Percentiles rank a stretch among this genome's conserved stretches.
Conservation (phyloP, 1,284 basidiomycete species). For the Peniophora sp. region DNA sequence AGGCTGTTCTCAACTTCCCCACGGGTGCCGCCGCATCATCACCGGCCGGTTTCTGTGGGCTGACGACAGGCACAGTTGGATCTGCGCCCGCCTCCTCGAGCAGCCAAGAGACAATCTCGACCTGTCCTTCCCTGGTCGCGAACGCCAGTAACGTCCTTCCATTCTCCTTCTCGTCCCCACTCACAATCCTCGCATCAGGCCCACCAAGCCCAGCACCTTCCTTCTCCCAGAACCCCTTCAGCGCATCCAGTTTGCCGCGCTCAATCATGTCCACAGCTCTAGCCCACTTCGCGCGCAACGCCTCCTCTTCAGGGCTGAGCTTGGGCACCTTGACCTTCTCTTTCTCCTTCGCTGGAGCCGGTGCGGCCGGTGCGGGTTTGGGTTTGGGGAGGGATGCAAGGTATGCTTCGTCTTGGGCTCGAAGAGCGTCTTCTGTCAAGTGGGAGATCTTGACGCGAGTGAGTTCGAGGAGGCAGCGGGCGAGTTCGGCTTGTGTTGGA, state of each 20-base stretch:
- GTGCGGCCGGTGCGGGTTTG: constrained; percentile 35
- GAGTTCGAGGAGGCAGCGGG: constrained; percentile 84
- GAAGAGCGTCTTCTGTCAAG: constrained; percentile 79
- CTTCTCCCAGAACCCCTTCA: constrained; percentile 78
- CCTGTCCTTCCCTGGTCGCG: constrained; percentile 70
- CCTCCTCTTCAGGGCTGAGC: constrained; percentile 73
- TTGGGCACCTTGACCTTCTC: constrained; percentile 49
- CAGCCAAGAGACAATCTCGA: constrained; percentile 72
- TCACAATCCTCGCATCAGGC: constrained; percentile 43
- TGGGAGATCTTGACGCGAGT: constrained; percentile 82
- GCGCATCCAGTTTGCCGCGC: constrained; percentile 77
- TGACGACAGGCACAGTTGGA: constrained; percentile 64
- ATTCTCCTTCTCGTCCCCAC: constrained; percentile 44
- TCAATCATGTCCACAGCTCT: constrained; percentile 84
- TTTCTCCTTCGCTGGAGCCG: constrained; percentile 14
- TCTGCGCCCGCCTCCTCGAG: constrained; percentile 77
- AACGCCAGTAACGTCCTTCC: constrained; percentile 71
- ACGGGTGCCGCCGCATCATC: constrained; percentile 8
- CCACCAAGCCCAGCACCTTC: constrained; percentile 56
- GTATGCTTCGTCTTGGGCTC: constrained; percentile 80
- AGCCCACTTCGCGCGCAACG: constrained; percentile 67
- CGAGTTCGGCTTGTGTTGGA: constrained; percentile 89
- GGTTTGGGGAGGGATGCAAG: constrained; percentile 81
- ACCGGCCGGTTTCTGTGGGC: background rate
- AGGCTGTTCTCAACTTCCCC: constrained; percentile 59